phyloP scores from a whole-genome alignment of 306 rosid genomes.

The Castanea crenata region DNA sequence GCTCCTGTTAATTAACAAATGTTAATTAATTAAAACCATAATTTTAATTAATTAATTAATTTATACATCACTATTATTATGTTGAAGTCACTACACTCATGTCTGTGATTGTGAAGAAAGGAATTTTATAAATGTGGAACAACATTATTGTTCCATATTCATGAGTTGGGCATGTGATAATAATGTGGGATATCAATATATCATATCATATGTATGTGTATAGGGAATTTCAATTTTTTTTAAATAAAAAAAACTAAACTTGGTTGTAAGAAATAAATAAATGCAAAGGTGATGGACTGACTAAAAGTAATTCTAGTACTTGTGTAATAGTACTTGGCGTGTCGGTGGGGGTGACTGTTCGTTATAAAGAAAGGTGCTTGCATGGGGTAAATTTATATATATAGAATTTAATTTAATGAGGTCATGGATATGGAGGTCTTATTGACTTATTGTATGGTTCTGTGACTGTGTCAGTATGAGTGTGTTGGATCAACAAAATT shows the following conservation, averaged over 20 bases:
- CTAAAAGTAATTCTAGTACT: background rate
- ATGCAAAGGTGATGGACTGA: constrained; percentile 13
- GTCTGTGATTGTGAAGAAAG: background rate
- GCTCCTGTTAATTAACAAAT: constrained; percentile 38
- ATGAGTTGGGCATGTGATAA: constrained; percentile 10
- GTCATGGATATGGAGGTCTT: constrained; percentile 39
- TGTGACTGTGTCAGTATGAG: constrained; percentile 21
- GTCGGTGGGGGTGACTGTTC: constrained; percentile 62
- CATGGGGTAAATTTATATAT: no score
- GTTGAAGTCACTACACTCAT: background rate
- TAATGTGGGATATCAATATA: constrained; percentile 15
- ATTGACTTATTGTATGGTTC: constrained; percentile 23
- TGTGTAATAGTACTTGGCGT: constrained; percentile 19
- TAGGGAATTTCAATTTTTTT: constrained; percentile 34
- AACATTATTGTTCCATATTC: background rate
- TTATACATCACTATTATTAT: background rate
- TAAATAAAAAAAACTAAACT: background rate
- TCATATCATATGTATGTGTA: constrained; percentile 26
- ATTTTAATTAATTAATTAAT: no score
- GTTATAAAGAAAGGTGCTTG: constrained; percentile 8
- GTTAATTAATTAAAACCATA: no score
- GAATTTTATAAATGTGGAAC: no score
- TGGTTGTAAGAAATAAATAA: constrained; percentile 34
- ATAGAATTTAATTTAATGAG: constrained; percentile 33
- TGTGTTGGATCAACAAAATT: constrained; percentile 30